Conservation (phyloP, 495 filamentous ascomycete genomes). For the Xylaria palmicola region DNA sequence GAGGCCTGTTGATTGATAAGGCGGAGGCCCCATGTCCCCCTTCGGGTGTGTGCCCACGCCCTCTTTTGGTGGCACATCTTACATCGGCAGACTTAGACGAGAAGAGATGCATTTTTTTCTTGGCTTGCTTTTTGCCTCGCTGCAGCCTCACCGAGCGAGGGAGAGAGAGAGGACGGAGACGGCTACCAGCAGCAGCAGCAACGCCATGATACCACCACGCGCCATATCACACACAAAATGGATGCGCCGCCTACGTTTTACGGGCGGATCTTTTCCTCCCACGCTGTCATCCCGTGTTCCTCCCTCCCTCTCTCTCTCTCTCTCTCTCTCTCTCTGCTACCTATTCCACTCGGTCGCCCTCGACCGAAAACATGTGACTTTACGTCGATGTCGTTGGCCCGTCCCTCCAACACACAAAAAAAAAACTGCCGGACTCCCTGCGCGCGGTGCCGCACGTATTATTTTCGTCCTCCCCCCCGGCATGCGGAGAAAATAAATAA, state of each 20-base stretch:
- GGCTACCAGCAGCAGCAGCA: background rate
- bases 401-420: too few relatives aligned
- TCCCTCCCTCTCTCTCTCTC: background rate
- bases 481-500: constrained; percentile 6
- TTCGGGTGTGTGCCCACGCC: too few relatives aligned
- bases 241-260: too few relatives aligned
- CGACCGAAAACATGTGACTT: constrained; percentile 14
- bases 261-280: too few relatives aligned
- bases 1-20: constrained; percentile 7
- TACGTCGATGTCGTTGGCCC: constrained; percentile 14
- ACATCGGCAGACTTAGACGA: too few relatives aligned
- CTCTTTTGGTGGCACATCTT: too few relatives aligned
- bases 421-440: background rate
- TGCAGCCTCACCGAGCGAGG: background rate
- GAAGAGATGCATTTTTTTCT: background rate
- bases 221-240: too few relatives aligned
- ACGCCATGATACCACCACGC: too few relatives aligned
- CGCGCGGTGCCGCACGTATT: constrained; percentile 9
- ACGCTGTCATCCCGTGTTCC: background rate
- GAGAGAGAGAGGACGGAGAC: background rate
- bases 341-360: constrained; percentile 8
- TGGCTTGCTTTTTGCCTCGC: background rate
- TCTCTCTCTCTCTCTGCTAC: too few relatives aligned
- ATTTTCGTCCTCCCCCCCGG: background rate
- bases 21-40: background rate